Evolutionary conservation across 805 yeast genomes (phyloP).

Genomic region (Limtongia smithiae): DNA sequence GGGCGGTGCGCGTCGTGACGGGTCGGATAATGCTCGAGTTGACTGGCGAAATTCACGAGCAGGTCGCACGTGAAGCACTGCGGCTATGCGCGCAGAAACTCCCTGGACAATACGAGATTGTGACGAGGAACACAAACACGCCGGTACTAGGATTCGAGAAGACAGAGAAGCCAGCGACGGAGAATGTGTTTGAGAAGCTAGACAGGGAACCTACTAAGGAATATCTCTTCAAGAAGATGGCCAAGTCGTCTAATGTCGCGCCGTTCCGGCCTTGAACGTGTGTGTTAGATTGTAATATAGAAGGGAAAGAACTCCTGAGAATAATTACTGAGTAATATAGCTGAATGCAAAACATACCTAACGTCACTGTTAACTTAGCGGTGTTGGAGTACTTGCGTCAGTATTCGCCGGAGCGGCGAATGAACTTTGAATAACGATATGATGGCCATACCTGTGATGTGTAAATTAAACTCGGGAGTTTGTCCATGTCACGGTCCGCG

Average conservation of each 20-base stretch:
- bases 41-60: conserved; percentile 72
- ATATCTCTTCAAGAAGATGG: conserved; percentile 50
- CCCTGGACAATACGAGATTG: conserved; percentile 44
- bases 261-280: conserved; percentile 5
- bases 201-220: conserved; percentile 62
- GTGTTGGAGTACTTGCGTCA: too few relatives aligned
- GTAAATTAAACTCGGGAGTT: too few relatives aligned
- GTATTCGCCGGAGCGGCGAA: too few relatives aligned
- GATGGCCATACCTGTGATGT: too few relatives aligned
- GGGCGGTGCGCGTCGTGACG: conserved; percentile 95
- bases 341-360: too few relatives aligned
- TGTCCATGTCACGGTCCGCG: too few relatives aligned
- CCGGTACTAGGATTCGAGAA: conserved; percentile 25
- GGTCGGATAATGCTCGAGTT: conserved; percentile 91
- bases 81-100: conserved; percentile 87
- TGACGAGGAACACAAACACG: conserved; percentile 2
- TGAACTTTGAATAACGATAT: too few relatives aligned
- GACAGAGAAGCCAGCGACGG: conserved; percentile 43
- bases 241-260: conserved; percentile 37
- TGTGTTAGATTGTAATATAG: too few relatives aligned
- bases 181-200: conserved; percentile 54
- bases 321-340: too few relatives aligned
- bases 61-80: conserved; percentile 81
- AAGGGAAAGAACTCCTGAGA: too few relatives aligned
- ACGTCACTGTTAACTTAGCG: too few relatives aligned